Base-by-base conservation (phyloP, 176 grass and related monocot genomes). In the Poa annua region DNA sequence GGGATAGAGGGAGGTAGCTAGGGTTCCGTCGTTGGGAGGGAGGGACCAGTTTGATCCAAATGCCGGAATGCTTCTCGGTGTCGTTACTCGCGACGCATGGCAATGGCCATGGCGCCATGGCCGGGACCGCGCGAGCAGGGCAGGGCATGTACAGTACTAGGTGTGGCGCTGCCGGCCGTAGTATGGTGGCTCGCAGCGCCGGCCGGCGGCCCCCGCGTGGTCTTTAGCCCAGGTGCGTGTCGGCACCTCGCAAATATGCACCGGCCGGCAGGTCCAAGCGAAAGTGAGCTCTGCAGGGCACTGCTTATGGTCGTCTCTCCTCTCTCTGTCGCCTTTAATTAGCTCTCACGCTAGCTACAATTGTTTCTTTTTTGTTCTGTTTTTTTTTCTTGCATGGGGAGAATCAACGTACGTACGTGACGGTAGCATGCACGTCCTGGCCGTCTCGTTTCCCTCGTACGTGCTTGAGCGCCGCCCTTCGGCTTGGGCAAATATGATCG, bases 51-150 rank as follows among this genome's bases (percentile, higher is more conserved):
- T 71, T 70, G 22, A 48, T 50, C 12, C 71, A 11, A 62, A 74
- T 17, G 54, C 45, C 69, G 39, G 49, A 66, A 75, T 12, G 60
- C 33, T 19, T 47, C 59, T 32, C 10, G 11, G 34, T 81, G 44
- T 77, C 88, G 88, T 77, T 32, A 55, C 73, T 71, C n/a, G 79
- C 71, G 3, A 47, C 13, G 61, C 59, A 64, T 66, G 32, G 3
- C 29, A 66, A 66, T 14, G 36, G 38, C 10, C 67, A 71, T 70
- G 36, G n/a, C 55, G 52, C 17, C 19, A 60, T 13, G 59, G 59
- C 59, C 8, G 59, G 59, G 59, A 62, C 59, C 59, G 59, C 54
- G 49, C 14, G 49, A 5, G 54, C 59, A 45, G 24, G 3, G 55
- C 55, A 59, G 55, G 25, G 59, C 12, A 47, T 25, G 53, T 34